These are phyloP conservation scores for Erigeron canadensis DNA, from an alignment of 129 eudicot species.

Conservation along the genomic window DNA sequence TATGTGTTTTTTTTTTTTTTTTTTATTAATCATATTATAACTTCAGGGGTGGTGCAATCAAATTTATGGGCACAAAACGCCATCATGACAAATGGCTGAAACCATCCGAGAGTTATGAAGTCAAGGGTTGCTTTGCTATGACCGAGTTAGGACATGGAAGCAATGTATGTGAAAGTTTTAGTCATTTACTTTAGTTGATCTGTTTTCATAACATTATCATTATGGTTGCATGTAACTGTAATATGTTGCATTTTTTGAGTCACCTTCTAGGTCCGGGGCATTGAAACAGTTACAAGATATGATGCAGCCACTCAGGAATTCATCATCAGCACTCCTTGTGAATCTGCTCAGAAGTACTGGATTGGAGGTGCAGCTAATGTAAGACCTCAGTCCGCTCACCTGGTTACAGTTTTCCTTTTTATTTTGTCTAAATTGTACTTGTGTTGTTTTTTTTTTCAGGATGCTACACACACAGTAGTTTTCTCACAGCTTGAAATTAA, in stretches of 20 bases:
- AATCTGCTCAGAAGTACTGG: conserved; percentile 99
- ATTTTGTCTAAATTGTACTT: background rate
- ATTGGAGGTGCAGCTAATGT: conserved; percentile 98
- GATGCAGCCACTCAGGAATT: conserved; percentile 78
- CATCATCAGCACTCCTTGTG: conserved; percentile 79
- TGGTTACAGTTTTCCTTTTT: background rate
- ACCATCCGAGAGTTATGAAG: conserved; percentile 57
- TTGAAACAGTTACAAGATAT: conserved; percentile 83
- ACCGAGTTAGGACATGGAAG: conserved; percentile 99
- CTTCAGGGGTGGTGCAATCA: conserved; percentile 93
- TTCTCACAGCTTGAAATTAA: conserved; percentile 82
- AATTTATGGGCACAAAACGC: conserved; percentile 84
- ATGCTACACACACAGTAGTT: conserved; percentile 88
- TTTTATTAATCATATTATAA: conserved; percentile 4
- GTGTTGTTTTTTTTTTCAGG: conserved; percentile 43
- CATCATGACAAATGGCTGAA: conserved; percentile 95
- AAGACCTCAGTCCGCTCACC: conserved; percentile 13
- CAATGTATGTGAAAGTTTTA: conserved; percentile 60
- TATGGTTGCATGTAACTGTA: background rate
- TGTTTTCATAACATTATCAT: background rate
- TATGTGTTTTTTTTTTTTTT: no score
- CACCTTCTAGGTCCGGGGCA: conserved; percentile 78
- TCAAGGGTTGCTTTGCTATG: conserved; percentile 98
- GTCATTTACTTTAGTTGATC: background rate
- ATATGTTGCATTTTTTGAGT: conserved; percentile 13